Evolutionary conservation across 2,329 filamentous ascomycete genomes (phyloP), one percentile per base, ranked within the genome.

Genomic region (Sporothrix dimorphospora): DNA sequence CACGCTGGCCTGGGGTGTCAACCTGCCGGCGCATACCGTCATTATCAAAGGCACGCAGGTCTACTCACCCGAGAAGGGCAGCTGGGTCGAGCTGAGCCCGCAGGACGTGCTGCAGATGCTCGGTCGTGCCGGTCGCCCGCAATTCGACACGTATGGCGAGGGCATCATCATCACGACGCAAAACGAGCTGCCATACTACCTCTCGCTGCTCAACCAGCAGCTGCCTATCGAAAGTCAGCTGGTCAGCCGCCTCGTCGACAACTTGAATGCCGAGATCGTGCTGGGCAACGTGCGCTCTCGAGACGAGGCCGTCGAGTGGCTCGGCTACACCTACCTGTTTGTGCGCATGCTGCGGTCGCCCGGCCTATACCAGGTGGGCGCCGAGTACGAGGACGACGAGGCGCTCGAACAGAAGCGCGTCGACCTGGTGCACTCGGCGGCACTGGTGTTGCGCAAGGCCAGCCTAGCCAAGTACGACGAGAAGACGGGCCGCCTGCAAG

Each of bases 61-160:
- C 24, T 99, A 99, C 83, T 98, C 96, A 0, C 96, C 96, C 0
- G 96, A 99, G 80, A 98, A 98, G 84, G 96, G 96, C 84, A 96
- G 93, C 81, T 99, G 96, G 95, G 94, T 99, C 24, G 97, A 99
- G 80, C 83, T 99, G 70, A 98, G 94, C 78, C 96, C 96, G 14
- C 96, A 99, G 80, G 96, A 99, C 82, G 95, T 99, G 47, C 86
- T 99, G 68, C 96, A 99, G 81, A 99, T 99, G 97, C 90, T 99
- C 78, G 96, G 96, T 79, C 94, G 96, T 86, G 97, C 96, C 70
- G 96, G 96, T 80, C 90, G 96, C 76, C 96, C 96, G 38, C 97
- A 99, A 79, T 99, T 94, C 79, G 96, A 99, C 80, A 98, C 94
- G 0, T 99, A 97, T 78, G 96, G 96, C 79, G 96, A 99, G 81